Evolutionary conservation across 1,139 yeast species (phyloP).

Genomic region (Protomyces lactucae-debilis): DNA sequence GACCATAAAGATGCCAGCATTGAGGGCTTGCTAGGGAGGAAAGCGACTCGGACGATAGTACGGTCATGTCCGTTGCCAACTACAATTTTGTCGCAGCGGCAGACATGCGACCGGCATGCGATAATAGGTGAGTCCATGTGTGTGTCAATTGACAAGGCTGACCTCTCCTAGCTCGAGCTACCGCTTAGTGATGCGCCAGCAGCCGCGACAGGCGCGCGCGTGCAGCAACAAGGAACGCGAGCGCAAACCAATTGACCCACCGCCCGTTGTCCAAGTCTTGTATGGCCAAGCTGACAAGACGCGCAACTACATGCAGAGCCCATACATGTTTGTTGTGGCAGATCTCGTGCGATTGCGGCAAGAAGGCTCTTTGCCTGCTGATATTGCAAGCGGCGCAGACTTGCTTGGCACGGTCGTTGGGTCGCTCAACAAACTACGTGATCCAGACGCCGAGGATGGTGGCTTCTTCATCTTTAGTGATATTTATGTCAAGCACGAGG

Average conservation of each 20-base stretch:
- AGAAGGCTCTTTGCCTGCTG: background rate
- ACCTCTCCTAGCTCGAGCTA: background rate
- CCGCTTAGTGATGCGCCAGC: background rate
- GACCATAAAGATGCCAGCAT: too few species aligned
- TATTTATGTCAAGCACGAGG: conserved; percentile 40
- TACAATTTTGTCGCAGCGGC: background rate
- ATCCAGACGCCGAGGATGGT: conserved; percentile 18
- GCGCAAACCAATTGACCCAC: conserved; percentile 17
- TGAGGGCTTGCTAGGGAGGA: too few species aligned
- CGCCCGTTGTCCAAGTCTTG: conserved; percentile 22
- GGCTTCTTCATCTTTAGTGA: conserved; percentile 39
- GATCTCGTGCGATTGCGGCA: background rate
- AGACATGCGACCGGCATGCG: background rate
- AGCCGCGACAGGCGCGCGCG: background rate
- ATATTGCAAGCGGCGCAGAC: background rate
- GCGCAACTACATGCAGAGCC: conserved; percentile 14
- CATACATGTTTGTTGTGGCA: conserved; percentile 18
- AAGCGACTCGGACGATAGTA: too few species aligned
- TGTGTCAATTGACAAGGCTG: too few species aligned
- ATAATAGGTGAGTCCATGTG: background rate
- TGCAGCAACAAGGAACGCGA: background rate
- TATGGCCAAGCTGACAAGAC: background rate
- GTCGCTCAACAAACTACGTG: conserved; percentile 12
- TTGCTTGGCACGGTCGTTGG: conserved; percentile 10
- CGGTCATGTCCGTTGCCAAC: background rate